Percentiles rank a stretch among this genome's conserved stretches.
These are phyloP conservation scores for Aspergillus nomiae DNA, from an alignment of 2,329 filamentous ascomycete genomes.

Conservation along the genomic window DNA sequence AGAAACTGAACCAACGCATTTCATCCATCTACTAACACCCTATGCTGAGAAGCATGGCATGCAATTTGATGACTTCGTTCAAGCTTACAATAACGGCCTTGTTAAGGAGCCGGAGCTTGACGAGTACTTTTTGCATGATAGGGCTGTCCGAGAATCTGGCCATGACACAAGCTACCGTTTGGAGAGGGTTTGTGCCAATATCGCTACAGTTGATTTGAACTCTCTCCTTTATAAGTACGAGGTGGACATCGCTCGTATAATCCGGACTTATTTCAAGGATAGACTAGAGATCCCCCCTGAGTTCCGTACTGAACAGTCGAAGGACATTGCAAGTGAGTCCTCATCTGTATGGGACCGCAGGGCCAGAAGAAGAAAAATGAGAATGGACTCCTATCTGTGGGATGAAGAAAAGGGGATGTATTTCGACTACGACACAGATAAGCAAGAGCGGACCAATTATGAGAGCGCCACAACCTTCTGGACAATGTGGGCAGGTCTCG, in stretches of 20 bases:
- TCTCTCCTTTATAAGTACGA: constrained; percentile 97
- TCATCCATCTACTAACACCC: constrained; percentile 77
- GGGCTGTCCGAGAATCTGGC: constrained; percentile 91
- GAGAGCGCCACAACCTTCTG: constrained; percentile 94
- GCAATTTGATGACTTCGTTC: constrained; percentile 80
- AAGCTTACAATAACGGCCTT: constrained; percentile 78
- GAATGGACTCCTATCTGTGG: constrained; percentile 94
- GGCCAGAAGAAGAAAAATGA: constrained; percentile 77
- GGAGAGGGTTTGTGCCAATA: constrained; percentile 80
- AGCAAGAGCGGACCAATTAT: constrained; percentile 77
- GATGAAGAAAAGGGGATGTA: constrained; percentile 91
- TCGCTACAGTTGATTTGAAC: constrained; percentile 94
- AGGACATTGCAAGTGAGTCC: constrained; percentile 71
- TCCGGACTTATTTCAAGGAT: constrained; percentile 82
- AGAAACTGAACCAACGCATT: constrained; percentile 86
- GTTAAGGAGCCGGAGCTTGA: constrained; percentile 86
- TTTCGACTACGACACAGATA: constrained; percentile 92
- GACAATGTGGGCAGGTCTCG: constrained; percentile 93
- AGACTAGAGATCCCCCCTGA: constrained; percentile 78
- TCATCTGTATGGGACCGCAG: constrained; percentile 90
- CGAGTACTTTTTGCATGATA: constrained; percentile 93
- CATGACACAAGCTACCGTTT: constrained; percentile 96
- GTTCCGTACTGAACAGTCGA: constrained; percentile 69
- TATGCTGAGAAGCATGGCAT: constrained; percentile 83
- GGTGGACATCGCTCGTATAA: constrained; percentile 83